phyloP scores from a whole-genome alignment of 2,329 filamentous ascomycete species.

The Zopfia rhizophila region DNA sequence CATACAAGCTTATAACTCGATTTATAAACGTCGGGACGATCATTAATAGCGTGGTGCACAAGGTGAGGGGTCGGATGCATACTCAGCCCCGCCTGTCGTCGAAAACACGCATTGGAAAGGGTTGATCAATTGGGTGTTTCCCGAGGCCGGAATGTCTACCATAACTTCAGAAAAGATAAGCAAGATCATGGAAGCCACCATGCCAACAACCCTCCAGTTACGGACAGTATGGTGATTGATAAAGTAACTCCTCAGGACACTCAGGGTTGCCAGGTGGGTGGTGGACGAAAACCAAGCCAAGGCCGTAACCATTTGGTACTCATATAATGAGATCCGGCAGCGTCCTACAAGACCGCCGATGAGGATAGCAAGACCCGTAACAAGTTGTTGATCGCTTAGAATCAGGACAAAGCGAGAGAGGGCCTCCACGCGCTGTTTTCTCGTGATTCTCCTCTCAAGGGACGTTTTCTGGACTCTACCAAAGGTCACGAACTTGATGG shows the following conservation, averaged over 20 bases:
- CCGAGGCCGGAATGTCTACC: background rate
- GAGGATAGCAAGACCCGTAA: conserved; percentile 31
- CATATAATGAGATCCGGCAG: conserved; percentile 26
- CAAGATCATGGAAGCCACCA: conserved; percentile 8
- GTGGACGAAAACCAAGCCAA: conserved; percentile 38
- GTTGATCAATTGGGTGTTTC: conserved; percentile 7
- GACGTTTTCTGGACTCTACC: too few relatives aligned
- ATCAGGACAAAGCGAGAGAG: conserved; percentile 35
- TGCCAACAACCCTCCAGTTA: conserved; percentile 23
- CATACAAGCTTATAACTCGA: background rate
- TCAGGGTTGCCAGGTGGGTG: conserved; percentile 33
- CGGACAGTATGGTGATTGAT: conserved; percentile 12
- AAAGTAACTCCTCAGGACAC: conserved; percentile 28
- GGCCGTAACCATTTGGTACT: conserved; percentile 26
- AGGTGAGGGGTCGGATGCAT: too few relatives aligned
- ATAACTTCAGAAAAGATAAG: conserved; percentile 14
- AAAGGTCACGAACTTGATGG: too few relatives aligned
- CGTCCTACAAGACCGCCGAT: conserved; percentile 28
- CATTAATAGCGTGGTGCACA: too few relatives aligned
- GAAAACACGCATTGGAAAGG: conserved; percentile 17
- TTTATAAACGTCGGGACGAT: background rate
- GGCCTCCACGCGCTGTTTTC: conserved; percentile 22
- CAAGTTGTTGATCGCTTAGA: conserved; percentile 38
- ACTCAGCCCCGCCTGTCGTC: background rate
- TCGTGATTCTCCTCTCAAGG: too few relatives aligned